Conservation (phyloP, 768 basidiomycete genomes). For the Podaxis carcinomalis region DNA sequence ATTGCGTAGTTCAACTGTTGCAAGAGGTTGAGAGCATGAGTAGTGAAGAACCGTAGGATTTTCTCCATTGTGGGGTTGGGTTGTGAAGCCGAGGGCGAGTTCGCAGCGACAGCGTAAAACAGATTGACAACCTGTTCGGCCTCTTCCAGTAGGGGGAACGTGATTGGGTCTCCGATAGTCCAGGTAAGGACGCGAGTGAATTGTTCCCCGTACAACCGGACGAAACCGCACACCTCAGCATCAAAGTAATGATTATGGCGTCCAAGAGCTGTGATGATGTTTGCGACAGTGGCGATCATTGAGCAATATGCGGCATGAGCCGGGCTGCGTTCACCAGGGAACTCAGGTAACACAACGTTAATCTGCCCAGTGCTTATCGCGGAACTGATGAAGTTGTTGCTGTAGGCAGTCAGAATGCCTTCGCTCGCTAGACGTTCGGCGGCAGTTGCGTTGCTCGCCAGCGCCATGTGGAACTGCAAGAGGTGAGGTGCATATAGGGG, state of each 20-base stretch:
- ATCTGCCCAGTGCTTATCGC: conserved; percentile 76
- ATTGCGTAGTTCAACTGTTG: conserved; percentile 89
- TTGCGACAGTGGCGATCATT: conserved; percentile 78
- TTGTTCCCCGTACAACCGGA: conserved; percentile 82
- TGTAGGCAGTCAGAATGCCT: conserved; percentile 77
- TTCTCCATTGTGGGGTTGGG: conserved; percentile 50
- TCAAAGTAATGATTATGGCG: conserved; percentile 75
- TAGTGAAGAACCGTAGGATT: conserved; percentile 66
- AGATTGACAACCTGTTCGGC: conserved; percentile 75
- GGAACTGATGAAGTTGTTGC: conserved; percentile 73
- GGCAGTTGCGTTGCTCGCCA: conserved; percentile 70
- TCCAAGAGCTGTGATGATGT: conserved; percentile 60
- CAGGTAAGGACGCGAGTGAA: conserved; percentile 73
- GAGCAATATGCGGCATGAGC: conserved; percentile 79
- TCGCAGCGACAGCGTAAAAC: conserved; percentile 70
- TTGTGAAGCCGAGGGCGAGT: conserved; percentile 41
- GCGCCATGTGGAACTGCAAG: conserved; percentile 81
- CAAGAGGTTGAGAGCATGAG: conserved; percentile 65
- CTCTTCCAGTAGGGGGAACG: conserved; percentile 74
- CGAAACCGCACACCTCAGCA: conserved; percentile 79
- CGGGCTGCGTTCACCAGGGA: conserved; percentile 73
- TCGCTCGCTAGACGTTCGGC: conserved; percentile 86
- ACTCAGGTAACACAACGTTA: conserved; percentile 59
- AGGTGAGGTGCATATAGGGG: conserved; percentile 75
- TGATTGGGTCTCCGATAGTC: conserved; percentile 78